Conservation (phyloP, 768 basidiomycete species). For the Suillus ampliporus region DNA sequence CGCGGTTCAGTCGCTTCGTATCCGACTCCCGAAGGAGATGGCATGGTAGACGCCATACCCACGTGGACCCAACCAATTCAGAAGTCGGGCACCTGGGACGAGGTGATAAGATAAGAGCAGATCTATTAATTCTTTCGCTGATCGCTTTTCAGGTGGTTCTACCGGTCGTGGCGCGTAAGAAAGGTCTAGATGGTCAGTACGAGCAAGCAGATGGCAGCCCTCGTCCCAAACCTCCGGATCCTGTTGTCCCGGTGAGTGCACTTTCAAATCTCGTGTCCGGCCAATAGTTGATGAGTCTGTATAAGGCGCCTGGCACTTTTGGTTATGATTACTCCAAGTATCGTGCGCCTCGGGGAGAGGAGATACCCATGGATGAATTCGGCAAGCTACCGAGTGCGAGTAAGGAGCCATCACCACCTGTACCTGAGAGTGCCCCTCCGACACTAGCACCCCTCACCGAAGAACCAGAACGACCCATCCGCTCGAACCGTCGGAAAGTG, state of each 20-base stretch:
- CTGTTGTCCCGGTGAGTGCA: slow-evolving; percentile 9
- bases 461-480: slow-evolving; percentile 35
- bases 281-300: slow-evolving; percentile 13
- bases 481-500: slow-evolving; percentile 23
- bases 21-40: slow-evolving; percentile 61
- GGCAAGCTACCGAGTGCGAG: slow-evolving; percentile 43
- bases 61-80: slow-evolving; percentile 79
- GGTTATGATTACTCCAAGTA: slow-evolving; percentile 79
- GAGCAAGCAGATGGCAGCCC: slow-evolving; percentile 73
- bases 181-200: slow-evolving; percentile 74
- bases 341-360: slow-evolving; percentile 50
- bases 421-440: slow-evolving; percentile 20
- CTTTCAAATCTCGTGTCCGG: slow-evolving; percentile 8
- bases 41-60: slow-evolving; percentile 78
- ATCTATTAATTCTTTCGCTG: slow-evolving; percentile 15
- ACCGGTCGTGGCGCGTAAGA: slow-evolving; percentile 85
- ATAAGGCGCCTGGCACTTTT: slow-evolving; percentile 82
- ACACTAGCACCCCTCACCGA: slow-evolving; percentile 30
- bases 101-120: slow-evolving; percentile 49
- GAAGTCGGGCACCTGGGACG: slow-evolving; percentile 81
- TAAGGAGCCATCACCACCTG: slow-evolving; percentile 24
- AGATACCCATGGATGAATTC: slow-evolving; percentile 73
- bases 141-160: slow-evolving; percentile 67
- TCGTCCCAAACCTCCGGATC: slow-evolving; percentile 50
- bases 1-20: slow-evolving; percentile 71